Evolutionary conservation across 2,329 filamentous ascomycete genomes (phyloP).

Genomic region (Colletotrichum falcatum): DNA sequence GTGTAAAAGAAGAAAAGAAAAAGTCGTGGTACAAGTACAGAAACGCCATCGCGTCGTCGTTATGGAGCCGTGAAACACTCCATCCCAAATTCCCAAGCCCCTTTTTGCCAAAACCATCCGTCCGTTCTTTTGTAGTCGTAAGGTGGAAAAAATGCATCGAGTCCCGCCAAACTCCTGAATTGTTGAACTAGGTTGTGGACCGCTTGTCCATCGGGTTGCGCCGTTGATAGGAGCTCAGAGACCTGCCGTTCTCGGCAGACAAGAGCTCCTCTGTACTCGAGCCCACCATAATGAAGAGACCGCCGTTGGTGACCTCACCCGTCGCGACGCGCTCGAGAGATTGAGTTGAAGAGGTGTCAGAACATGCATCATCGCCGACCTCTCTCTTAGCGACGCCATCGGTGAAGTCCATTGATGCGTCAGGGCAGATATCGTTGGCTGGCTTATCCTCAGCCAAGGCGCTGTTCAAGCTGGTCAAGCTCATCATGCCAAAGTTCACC

Average conservation of each 20-base stretch:
- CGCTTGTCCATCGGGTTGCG: neutral
- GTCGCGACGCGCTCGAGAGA: neutral
- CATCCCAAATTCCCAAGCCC: neutral
- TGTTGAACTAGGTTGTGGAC: neutral
- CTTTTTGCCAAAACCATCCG: neutral
- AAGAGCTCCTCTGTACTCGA: constrained; percentile 1
- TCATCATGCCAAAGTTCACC: constrained; percentile 27
- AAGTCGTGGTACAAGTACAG: constrained; percentile 28
- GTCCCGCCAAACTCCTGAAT: neutral
- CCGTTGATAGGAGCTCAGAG: neutral
- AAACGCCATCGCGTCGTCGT: constrained; percentile 21
- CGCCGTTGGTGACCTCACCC: constrained; percentile 4
- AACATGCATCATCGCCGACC: neutral
- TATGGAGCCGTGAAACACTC: constrained; percentile 9
- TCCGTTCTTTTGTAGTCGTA: constrained; percentile 4
- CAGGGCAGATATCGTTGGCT: constrained; percentile 3
- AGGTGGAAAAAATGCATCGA: neutral
- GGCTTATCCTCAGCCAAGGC: neutral
- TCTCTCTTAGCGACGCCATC: neutral
- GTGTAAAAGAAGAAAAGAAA: constrained; percentile 3
- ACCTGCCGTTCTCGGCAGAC: constrained; percentile 27
- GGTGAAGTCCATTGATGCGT: neutral
- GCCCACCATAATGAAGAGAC: constrained; percentile 20
- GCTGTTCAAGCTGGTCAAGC: constrained; percentile 13
- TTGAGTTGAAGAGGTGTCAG: neutral